Percentiles rank a stretch among this genome's conserved stretches.
Conservation (phyloP, 345 rosid species). For the Geranium brycei region DNA sequence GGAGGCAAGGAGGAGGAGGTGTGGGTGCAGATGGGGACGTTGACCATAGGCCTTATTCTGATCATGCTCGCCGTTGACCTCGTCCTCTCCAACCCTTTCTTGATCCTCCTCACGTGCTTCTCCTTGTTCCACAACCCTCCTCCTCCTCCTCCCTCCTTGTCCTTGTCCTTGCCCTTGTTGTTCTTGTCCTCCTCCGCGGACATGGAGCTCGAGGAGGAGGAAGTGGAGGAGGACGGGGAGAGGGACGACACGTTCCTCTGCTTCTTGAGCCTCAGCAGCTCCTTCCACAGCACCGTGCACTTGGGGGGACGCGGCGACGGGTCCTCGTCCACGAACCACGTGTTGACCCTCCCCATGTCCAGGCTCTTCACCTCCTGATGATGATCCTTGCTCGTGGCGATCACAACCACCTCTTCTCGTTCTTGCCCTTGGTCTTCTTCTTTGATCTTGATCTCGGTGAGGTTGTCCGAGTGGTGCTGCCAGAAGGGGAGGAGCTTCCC, state of each 20-base stretch:
- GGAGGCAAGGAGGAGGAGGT: conserved; percentile 51
- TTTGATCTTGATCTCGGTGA: conserved; percentile 39
- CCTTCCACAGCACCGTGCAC: conserved; percentile 93
- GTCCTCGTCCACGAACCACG: conserved; percentile 84
- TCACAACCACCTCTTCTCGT: conserved; percentile 21
- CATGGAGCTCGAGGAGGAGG: conserved; percentile 53
- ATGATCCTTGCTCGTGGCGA: background rate
- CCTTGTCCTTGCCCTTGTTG: conserved; percentile 12
- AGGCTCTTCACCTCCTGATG: background rate
- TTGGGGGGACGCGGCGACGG: conserved; percentile 97
- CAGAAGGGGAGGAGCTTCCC: conserved; percentile 86
- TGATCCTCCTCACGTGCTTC: no score
- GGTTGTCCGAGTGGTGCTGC: conserved; percentile 51
- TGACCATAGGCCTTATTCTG: conserved; percentile 77
- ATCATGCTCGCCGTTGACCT: conserved; percentile 44
- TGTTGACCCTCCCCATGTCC: conserved; percentile 28
- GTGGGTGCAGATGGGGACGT: conserved; percentile 64
- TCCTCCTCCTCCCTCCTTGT: background rate
- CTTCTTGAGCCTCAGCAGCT: conserved; percentile 71
- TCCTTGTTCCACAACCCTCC: no score
- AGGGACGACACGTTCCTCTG: conserved; percentile 39
- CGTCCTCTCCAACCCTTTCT: conserved; percentile 51
- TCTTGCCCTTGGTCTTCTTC: conserved; percentile 16
- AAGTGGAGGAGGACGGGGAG: conserved; percentile 38
- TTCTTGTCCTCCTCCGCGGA: conserved; percentile 33